These are phyloP conservation scores for Helotiales sp. DNA, from an alignment of 2,329 filamentous ascomycete species.

Conservation along the genomic window DNA sequence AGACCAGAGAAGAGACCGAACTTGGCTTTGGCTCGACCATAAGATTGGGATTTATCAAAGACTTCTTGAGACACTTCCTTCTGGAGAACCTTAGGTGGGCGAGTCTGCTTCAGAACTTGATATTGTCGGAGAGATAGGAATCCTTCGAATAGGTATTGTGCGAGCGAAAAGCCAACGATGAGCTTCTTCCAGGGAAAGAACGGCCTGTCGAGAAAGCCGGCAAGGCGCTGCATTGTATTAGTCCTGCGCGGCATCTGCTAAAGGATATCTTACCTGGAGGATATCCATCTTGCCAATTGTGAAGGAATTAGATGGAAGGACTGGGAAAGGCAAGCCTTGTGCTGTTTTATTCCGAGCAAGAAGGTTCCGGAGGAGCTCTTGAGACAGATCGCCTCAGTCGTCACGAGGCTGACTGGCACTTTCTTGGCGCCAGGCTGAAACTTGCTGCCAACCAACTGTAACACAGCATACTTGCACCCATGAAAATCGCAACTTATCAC, in stretches of 20 bases:
- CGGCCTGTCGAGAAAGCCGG: slow-evolving; percentile 84
- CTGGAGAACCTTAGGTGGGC: slow-evolving; percentile 81
- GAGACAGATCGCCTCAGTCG: slow-evolving; percentile 1
- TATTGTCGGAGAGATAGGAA: slow-evolving; percentile 91
- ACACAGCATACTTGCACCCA: too few relatives aligned
- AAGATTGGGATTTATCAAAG: slow-evolving; percentile 94
- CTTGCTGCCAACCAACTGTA: too few relatives aligned
- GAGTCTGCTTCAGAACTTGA: slow-evolving; percentile 75
- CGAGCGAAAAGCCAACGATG: slow-evolving; percentile 90
- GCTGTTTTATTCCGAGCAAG: neutral
- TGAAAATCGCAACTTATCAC: too few relatives aligned
- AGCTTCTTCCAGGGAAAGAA: slow-evolving; percentile 97
- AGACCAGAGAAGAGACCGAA: slow-evolving; percentile 80
- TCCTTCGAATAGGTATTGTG: slow-evolving; percentile 87
- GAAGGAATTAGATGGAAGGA: slow-evolving; percentile 16
- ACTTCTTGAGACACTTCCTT: slow-evolving; percentile 87
- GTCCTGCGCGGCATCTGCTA: slow-evolving; percentile 9
- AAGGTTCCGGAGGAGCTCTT: neutral
- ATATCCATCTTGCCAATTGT: slow-evolving; percentile 34
- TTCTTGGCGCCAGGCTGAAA: neutral
- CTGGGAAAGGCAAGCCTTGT: neutral
- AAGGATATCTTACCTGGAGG: slow-evolving; percentile 33
- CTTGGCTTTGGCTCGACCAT: slow-evolving; percentile 92
- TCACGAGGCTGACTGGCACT: neutral
- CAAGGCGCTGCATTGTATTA: slow-evolving; percentile 59